Conservation (phyloP, 2,329 filamentous ascomycete genomes). For the Colletotrichum nymphaeae region DNA sequence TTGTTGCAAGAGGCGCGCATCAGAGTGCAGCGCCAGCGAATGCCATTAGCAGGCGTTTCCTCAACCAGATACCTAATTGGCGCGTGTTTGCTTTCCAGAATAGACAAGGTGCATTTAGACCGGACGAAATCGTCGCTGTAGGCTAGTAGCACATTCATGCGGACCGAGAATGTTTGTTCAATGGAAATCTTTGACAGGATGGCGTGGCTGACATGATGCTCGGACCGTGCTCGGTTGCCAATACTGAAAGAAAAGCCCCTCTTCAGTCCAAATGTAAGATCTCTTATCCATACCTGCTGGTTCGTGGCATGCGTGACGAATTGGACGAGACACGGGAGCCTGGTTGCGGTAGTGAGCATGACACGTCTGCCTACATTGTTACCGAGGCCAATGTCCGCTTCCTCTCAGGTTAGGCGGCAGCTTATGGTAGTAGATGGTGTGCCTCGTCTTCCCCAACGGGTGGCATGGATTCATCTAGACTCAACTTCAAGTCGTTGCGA, state of each 20-base stretch:
- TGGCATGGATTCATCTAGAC: neutral
- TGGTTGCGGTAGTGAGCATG: constrained; percentile 18
- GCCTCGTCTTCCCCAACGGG: neutral
- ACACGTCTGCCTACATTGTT: constrained; percentile 24
- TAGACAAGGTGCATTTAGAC: constrained; percentile 21
- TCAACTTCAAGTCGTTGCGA: neutral
- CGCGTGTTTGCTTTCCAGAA: constrained; percentile 12
- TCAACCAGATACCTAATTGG: constrained; percentile 21
- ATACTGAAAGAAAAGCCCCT: neutral
- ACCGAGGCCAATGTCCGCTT: neutral
- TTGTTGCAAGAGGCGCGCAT: constrained; percentile 14
- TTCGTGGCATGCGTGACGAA: constrained; percentile 4
- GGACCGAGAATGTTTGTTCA: neutral
- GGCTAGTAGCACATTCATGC: neutral
- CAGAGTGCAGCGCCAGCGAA: constrained; percentile 11
- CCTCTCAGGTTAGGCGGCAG: constrained; percentile 10
- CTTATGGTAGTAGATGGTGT: constrained; percentile 1
- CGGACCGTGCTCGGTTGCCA: constrained; percentile 8
- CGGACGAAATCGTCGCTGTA: neutral
- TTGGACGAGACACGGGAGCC: neutral
- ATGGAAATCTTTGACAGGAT: neutral
- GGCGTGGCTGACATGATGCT: neutral
- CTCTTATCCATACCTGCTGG: neutral
- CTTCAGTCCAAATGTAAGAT: neutral
- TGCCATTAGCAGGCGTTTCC: constrained; percentile 18